Evolutionary conservation across 495 filamentous ascomycete genomes (phyloP), one percentile per base, ranked within the genome.

Genomic region (Melanomma pulvis-pyrius): DNA sequence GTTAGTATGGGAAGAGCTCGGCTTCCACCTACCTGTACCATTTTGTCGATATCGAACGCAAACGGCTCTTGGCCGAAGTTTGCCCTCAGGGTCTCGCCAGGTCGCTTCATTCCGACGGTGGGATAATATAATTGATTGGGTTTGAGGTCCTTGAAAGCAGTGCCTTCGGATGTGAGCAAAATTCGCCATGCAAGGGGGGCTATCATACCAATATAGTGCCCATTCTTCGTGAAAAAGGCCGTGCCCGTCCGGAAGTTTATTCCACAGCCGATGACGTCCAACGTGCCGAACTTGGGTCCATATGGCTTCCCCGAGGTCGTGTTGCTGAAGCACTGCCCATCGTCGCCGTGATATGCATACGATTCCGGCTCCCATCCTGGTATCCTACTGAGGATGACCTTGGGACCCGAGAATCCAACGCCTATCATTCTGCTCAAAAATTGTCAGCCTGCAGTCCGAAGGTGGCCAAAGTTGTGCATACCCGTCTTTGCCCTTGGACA

Each of bases 331-430:
- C 86, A 86, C 68, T 93, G 87, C 29, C 94, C 94, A 75, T 99
- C 94, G 74, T 99, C 96, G 25, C 94, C 93, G 73, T 99, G 94
- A 73, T 96, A 99, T 36, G 91, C 94, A 92, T 92, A 99, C 1
- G 92, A 97, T 46, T 97, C 92, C 22, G 87, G 86, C 72, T 99
- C 94, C 94, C 93, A 98, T 24, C 94, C 94, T 0, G 93, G 92
- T 29, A 96, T 83, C 68, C 92, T 82, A 65, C 88, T 86, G n/a
- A 97, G 82, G 0, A 86, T 83, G 12, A 91, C 91, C 58, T 85
- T 89, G 59, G 82, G 81, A 30, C 84, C 84, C 1, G 89, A 91
- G 74, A 99, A 97, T 9, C 94, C 94, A 65, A 99, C 87, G 22
- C 87, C 92, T 67, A 98, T 94, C 72, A 90, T 87, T 41, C 89